Evolutionary conservation across 2,329 filamentous ascomycete species (phyloP).

Genomic region (Cryphonectria naterciae): DNA sequence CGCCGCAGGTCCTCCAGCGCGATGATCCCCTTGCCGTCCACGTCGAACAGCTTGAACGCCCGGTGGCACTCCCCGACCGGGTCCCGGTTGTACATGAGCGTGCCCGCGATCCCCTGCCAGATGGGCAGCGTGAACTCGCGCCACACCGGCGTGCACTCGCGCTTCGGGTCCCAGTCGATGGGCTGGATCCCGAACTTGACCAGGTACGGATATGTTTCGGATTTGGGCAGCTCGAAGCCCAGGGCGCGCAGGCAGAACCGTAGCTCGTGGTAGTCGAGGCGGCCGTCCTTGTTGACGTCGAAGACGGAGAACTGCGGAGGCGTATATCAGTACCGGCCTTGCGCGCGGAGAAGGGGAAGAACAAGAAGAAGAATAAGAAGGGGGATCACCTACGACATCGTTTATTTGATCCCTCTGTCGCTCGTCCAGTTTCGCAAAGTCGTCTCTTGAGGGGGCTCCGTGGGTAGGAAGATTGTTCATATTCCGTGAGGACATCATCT

Average conservation of each 20-base stretch:
- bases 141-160: slow-evolving; percentile 63
- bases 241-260: slow-evolving; percentile 95
- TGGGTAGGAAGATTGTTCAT: slow-evolving; percentile 28
- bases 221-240: slow-evolving; percentile 88
- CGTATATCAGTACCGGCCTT: slow-evolving; percentile 30
- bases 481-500: slow-evolving; percentile 30
- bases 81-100: slow-evolving; percentile 79
- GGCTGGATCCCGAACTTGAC: slow-evolving; percentile 78
- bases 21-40: slow-evolving; percentile 88
- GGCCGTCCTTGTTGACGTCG: slow-evolving; percentile 92
- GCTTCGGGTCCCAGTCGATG: slow-evolving; percentile 58
- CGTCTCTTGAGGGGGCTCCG: slow-evolving; percentile 38
- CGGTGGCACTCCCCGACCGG: slow-evolving; percentile 88
- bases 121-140: slow-evolving; percentile 73
- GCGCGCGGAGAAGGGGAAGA: neutral
- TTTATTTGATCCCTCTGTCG: slow-evolving; percentile 93
- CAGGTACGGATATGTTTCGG: slow-evolving; percentile 80
- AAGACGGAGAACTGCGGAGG: slow-evolving; percentile 80
- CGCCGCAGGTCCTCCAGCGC: slow-evolving; percentile 84
- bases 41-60: slow-evolving; percentile 92
- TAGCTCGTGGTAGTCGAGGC: slow-evolving; percentile 97
- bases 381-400: slow-evolving; percentile 73
- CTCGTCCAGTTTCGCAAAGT: slow-evolving; percentile 64
- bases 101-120: slow-evolving; percentile 78
- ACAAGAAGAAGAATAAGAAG: neutral